Conservation (phyloP, 768 basidiomycete species). For the Xerocomellus intermedius region DNA sequence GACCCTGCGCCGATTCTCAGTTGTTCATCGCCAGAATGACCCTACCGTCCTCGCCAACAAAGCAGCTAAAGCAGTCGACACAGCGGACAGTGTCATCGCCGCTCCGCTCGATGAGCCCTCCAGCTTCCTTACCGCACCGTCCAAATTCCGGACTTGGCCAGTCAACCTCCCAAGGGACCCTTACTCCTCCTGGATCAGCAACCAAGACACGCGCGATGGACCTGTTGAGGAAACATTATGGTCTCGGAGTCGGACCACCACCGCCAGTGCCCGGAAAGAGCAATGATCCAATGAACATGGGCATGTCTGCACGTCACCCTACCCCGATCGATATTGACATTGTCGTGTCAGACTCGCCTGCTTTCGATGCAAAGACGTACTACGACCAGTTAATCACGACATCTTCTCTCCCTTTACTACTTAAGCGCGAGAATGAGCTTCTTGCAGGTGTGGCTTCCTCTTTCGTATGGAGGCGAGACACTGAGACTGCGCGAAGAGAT, state of each 20-base stretch:
- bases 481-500: constrained; percentile 57
- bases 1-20: too few species aligned
- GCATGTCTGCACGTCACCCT: constrained; percentile 36
- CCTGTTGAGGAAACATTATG: constrained; percentile 83
- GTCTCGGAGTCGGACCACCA: constrained; percentile 73
- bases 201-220: constrained; percentile 66
- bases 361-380: constrained; percentile 80
- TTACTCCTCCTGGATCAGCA: constrained; percentile 31
- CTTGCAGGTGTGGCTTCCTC: constrained; percentile 49
- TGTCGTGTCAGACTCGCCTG: constrained; percentile 59
- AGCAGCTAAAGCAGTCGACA: constrained; percentile 25
- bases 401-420: constrained; percentile 64
- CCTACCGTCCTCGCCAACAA: constrained; percentile 12
- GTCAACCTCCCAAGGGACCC: constrained; percentile 23
- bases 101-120: constrained; percentile 42
- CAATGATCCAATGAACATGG: constrained; percentile 80
- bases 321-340: constrained; percentile 1
- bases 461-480: neutral
- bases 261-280: constrained; percentile 53
- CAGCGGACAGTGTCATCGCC: constrained; percentile 44
- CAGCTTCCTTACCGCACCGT: constrained; percentile 18
- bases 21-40: constrained; percentile 4
- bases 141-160: constrained; percentile 17
- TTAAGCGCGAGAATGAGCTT: constrained; percentile 83
- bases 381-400: constrained; percentile 87